Conservation (phyloP, 1,284 basidiomycete genomes). For the Athelia psychrophila region DNA sequence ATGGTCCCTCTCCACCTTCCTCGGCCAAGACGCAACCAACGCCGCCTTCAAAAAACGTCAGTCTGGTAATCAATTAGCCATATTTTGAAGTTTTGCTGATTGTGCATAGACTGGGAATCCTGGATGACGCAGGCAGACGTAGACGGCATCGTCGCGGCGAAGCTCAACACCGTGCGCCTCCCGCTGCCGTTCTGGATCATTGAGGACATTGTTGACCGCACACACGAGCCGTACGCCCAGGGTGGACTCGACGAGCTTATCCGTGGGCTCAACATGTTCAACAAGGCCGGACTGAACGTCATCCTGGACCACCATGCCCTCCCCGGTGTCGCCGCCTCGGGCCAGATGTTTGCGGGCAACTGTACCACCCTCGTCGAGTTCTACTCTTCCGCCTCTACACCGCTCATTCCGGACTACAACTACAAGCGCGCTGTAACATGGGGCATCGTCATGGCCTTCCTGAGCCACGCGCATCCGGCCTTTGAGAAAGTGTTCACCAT, state of each 20-base stretch:
- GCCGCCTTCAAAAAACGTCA: background rate
- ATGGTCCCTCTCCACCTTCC: conserved; percentile 1
- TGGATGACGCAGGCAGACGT: conserved; percentile 74
- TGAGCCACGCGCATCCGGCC: conserved; percentile 65
- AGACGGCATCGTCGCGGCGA: conserved; percentile 41
- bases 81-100: no score
- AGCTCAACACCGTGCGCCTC: conserved; percentile 74
- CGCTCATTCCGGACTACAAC: conserved; percentile 36
- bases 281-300: conserved; percentile 57
- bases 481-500: conserved; percentile 70
- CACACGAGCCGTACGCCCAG: conserved; percentile 60
- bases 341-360: conserved; percentile 23
- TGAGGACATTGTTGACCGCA: conserved; percentile 63
- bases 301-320: conserved; percentile 78
- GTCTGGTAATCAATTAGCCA: no score
- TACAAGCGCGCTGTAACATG: conserved; percentile 74
- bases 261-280: conserved; percentile 56
- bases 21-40: background rate
- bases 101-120: conserved; percentile 13
- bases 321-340: conserved; percentile 68
- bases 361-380: conserved; percentile 72
- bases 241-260: conserved; percentile 68
- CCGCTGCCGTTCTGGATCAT: conserved; percentile 85
- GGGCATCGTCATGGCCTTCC: conserved; percentile 73
- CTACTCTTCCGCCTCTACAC: conserved; percentile 46